Conservation (phyloP, 179 eudicot species). For the Actinidia polygama region DNA sequence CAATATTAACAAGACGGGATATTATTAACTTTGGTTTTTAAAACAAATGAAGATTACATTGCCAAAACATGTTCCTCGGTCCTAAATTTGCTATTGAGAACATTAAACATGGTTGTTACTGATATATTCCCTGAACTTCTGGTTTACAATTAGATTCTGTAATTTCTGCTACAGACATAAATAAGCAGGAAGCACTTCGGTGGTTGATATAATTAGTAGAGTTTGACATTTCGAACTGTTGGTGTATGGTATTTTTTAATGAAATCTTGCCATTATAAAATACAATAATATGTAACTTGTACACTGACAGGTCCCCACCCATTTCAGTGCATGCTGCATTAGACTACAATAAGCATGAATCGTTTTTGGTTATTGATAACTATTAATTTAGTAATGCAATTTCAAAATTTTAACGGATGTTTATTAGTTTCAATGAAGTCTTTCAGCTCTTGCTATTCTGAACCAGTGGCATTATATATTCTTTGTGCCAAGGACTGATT, state of each 20-base stretch:
- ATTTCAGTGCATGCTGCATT: background rate
- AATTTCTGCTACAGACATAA: background rate
- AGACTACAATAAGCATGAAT: background rate
- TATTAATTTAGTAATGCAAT: background rate
- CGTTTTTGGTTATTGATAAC: background rate
- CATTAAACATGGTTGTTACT: background rate
- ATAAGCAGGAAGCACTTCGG: background rate
- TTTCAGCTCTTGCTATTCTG: background rate
- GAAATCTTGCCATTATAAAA: background rate
- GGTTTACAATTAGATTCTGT: background rate
- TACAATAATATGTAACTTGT: background rate
- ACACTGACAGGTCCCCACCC: no score
- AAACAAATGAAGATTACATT: background rate
- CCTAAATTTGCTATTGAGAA: background rate
- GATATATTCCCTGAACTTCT: background rate
- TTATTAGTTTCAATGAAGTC: background rate
- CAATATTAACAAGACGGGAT: background rate
- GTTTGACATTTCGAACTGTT: background rate
- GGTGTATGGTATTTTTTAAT: background rate
- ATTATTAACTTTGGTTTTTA: background rate
- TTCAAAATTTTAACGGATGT: background rate
- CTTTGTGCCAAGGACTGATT: constrained; percentile 1
- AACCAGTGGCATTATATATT: background rate
- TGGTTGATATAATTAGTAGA: background rate
- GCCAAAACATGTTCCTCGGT: background rate